Conservation (phyloP, 106 monocot species). For the Amphibolis antarctica region DNA sequence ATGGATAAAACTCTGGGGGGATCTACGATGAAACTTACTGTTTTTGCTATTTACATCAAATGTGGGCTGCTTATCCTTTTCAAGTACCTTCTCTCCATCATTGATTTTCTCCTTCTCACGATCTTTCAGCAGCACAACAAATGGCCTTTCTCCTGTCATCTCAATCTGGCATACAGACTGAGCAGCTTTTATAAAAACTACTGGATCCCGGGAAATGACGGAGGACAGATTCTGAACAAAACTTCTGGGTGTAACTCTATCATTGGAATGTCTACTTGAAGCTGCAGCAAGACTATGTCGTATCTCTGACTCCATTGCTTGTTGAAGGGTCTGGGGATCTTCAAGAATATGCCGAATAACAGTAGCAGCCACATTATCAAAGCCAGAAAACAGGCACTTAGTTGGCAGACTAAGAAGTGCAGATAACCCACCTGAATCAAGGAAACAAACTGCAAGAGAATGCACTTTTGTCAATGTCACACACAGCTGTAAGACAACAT, state of each 20-base stretch:
- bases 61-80: conserved; percentile 50
- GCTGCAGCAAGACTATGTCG: conserved; percentile 70
- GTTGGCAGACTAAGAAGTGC: conserved; percentile 74
- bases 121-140: conserved; percentile 78
- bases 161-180: conserved; percentile 87
- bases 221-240: conserved; percentile 85
- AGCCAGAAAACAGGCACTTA: conserved; percentile 83
- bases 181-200: conserved; percentile 79
- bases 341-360: conserved; percentile 95
- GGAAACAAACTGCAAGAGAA: conserved; percentile 67
- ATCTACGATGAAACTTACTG: conserved; percentile 61
- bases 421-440: conserved; percentile 71
- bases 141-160: conserved; percentile 81
- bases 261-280: conserved; percentile 69
- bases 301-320: conserved; percentile 98
- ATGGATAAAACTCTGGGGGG: conserved; percentile 77
- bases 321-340: conserved; percentile 93
- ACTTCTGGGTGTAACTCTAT: conserved; percentile 58
- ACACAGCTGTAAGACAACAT: conserved; percentile 87
- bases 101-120: conserved; percentile 84
- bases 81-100: conserved; percentile 49
- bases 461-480: conserved; percentile 89
- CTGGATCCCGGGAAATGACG: conserved; percentile 76
- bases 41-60: conserved; percentile 50
- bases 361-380: conserved; percentile 68